A percentile compares a stretch with the other conserved stretches of the same genome.
These are phyloP conservation scores for Citrus cavaleriei DNA, from an alignment of 345 rosid species.

Conservation along the genomic window DNA sequence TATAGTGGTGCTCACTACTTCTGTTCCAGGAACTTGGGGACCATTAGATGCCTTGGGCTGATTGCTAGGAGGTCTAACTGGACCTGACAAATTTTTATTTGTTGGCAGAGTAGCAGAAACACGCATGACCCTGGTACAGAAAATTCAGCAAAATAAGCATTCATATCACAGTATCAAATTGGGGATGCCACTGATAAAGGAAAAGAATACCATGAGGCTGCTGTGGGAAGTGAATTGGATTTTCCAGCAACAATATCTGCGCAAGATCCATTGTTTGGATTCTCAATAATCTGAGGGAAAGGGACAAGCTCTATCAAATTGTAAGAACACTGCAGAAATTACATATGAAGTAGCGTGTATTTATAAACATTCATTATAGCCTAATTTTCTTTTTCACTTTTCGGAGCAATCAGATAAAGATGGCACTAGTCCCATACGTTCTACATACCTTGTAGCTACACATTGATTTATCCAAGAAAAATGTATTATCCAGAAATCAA, in stretches of 20 bases:
- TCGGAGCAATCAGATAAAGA: neutral
- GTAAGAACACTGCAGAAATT: neutral
- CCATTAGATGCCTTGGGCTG: constrained; percentile 16
- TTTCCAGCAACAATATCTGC: constrained; percentile 49
- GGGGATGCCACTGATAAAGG: neutral
- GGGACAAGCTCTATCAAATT: constrained; percentile 1
- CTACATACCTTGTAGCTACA: neutral
- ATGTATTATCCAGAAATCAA: neutral
- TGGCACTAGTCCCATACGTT: neutral
- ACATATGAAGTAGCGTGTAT: neutral
- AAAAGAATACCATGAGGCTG: constrained; percentile 64
- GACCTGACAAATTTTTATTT: constrained; percentile 15
- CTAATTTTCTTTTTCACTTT: neutral
- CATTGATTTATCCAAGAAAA: neutral
- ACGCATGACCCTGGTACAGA: constrained; percentile 25
- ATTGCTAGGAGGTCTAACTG: constrained; percentile 12
- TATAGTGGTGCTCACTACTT: constrained; percentile 6
- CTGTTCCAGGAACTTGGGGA: constrained; percentile 1
- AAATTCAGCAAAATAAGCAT: constrained; percentile 13
- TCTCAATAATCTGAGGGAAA: constrained; percentile 39
- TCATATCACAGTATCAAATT: neutral
- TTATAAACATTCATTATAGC: neutral
- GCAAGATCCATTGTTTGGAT: constrained; percentile 45
- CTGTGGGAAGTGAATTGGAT: constrained; percentile 65
- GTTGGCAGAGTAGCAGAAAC: constrained; percentile 25